phyloP scores from a whole-genome alignment of 371 early-diverging fungal genomes.

The Lichtheimia ornata region DNA sequence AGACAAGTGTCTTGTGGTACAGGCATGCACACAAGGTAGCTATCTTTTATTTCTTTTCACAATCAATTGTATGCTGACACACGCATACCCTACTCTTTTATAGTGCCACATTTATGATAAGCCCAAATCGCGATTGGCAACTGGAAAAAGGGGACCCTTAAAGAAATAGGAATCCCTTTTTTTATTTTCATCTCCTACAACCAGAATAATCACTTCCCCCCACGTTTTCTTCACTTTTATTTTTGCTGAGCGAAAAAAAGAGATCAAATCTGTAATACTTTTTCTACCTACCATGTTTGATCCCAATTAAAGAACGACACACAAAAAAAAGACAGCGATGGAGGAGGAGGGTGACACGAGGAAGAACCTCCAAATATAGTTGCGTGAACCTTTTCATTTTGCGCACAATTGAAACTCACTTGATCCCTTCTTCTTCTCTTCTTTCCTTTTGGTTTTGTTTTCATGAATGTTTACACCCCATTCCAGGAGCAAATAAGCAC shows the following conservation, averaged over 20 bases:
- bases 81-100: background rate
- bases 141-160: background rate
- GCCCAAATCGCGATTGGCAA: constrained; percentile 28
- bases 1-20: constrained; percentile 79
- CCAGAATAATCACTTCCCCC: background rate
- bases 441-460: background rate
- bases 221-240: background rate
- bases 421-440: constrained; percentile 4
- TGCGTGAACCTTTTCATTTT: background rate
- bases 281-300: no score
- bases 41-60: background rate
- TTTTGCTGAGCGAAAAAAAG: background rate
- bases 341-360: no score
- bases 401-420: background rate
- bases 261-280: no score
- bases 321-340: no score
- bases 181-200: no score
- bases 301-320: no score
- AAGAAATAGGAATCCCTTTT: no score
- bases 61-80: background rate
- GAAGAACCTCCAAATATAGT: no score
- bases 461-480: constrained; percentile 18
- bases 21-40: constrained; percentile 77
- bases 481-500: constrained; percentile 24
- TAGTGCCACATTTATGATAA: constrained; percentile 31